These are phyloP conservation scores for Rhododendron williamsianum DNA, from an alignment of 148 eudicot genomes.

Conservation along the genomic window DNA sequence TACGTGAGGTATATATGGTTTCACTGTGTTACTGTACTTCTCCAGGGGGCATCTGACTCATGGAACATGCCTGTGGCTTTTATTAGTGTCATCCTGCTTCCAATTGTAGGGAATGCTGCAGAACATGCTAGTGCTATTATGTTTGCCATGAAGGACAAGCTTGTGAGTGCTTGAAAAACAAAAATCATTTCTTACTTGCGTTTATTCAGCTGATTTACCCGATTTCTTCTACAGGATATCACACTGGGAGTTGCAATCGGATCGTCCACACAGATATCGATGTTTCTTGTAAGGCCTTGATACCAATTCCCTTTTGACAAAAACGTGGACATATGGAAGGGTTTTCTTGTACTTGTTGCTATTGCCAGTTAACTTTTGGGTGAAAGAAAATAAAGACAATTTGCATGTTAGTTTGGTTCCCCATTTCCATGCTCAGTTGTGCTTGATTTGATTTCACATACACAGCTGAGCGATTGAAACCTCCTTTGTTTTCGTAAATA, in stretches of 20 bases:
- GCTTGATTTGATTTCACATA: neutral
- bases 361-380: neutral
- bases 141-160: conserved; percentile 92
- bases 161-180: conserved; percentile 45
- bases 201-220: conserved; percentile 2
- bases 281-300: conserved; percentile 75
- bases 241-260: conserved; percentile 92
- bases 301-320: neutral
- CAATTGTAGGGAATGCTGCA: conserved; percentile 94
- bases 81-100: conserved; percentile 89
- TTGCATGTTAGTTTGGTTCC: neutral
- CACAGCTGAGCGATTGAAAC: neutral
- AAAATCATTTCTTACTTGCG: neutral
- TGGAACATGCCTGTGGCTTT: conserved; percentile 79
- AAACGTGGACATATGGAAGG: neutral
- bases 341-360: neutral
- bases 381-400: neutral
- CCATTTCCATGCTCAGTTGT: neutral
- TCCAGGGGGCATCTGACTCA: conserved; percentile 86
- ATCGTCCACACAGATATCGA: conserved; percentile 89
- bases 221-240: conserved; percentile 47
- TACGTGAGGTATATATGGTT: neutral
- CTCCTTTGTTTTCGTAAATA: neutral
- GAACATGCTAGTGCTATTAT: conserved; percentile 96
- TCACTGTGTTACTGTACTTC: conserved; percentile 5